Conservation (phyloP, 108 stramenopile genomes). For the Chaetoceros tenuissimus region DNA sequence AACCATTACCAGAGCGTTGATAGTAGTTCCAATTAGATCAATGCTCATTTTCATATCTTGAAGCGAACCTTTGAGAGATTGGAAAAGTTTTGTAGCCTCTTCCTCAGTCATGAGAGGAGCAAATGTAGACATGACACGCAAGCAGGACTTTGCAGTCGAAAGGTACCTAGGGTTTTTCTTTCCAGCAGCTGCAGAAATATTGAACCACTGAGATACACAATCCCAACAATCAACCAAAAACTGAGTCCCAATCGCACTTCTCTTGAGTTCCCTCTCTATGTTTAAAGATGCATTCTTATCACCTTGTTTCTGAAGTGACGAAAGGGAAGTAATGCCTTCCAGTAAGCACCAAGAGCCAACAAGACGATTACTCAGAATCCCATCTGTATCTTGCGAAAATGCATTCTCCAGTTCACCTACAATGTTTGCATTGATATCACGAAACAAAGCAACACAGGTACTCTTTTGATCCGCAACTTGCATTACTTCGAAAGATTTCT, state of each 20-base stretch:
- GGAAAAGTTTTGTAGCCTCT: background rate
- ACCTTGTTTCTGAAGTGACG: background rate
- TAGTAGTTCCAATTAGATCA: background rate
- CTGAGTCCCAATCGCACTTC: background rate
- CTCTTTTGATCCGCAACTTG: slow-evolving; percentile 17
- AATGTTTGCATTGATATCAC: slow-evolving; percentile 3
- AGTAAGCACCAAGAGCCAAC: background rate
- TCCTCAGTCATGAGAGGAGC: background rate
- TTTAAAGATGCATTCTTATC: slow-evolving; percentile 4
- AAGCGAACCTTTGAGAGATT: background rate
- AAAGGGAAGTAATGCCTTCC: background rate
- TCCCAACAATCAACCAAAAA: background rate
- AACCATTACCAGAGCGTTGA: slow-evolving; percentile 2
- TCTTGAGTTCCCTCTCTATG: slow-evolving; percentile 8
- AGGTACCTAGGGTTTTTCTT: background rate
- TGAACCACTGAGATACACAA: too few species aligned
- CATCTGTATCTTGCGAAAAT: background rate
- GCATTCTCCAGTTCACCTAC: slow-evolving; percentile 2
- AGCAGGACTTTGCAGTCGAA: background rate
- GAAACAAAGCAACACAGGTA: slow-evolving; percentile 11
- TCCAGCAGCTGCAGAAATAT: background rate
- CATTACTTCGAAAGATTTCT: slow-evolving; percentile 45
- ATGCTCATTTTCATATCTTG: background rate
- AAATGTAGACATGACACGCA: background rate
- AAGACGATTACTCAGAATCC: background rate